Evolutionary conservation across 805 yeast species (phyloP), one percentile per base, ranked within the genome.

Genomic region (Lachancea sp.): DNA sequence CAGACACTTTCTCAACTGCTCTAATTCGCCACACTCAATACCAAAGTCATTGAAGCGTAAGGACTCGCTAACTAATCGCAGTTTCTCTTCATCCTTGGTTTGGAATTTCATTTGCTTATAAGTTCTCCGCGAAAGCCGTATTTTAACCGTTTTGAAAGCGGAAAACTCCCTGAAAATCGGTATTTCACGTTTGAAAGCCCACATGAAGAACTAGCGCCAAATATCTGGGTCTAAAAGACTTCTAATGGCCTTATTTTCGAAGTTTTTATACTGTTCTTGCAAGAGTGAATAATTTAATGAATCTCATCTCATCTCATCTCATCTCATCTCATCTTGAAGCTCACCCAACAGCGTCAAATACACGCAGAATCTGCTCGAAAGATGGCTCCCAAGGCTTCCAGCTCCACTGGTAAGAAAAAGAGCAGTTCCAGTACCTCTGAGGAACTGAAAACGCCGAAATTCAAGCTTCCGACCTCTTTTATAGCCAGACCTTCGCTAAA

Each of bases 391-490:
- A 63, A 62, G 45, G 40, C 61, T 6, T 44, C 57, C 32, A 39
- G 53, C 3, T 45, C 55, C 2, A 42, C 57, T 7, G 36, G 63
- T 7, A 62, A 62, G 49, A 65, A 65, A 52, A 59, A 60, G 44
- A 27, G 55, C n/a, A 27, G 56, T 2, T 34, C 57, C 1, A 45
- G 44, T 1, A 38, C 52, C 6, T 32, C 47, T n/a, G 45, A 58
- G 3, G 48, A 57, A 6, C 34, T 45, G 25, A 33, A 49, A 3
- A 27, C 47, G 9, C 40, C 62, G 1, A 68, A 67, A 34, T 52
- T 66, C 19, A 70, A 67, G 49, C 38, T 68, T 16, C 74, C 75
- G 2, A 54, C 63, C 4, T 59, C 63, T 9, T 71, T 66, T 48
- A 65, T 71, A 27, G 59, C 67, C 2, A 59, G 75, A 49, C 75